These are phyloP conservation scores for Taxawa tesnikishii DNA, from an alignment of 2,329 filamentous ascomycete genomes.

Conservation along the genomic window DNA sequence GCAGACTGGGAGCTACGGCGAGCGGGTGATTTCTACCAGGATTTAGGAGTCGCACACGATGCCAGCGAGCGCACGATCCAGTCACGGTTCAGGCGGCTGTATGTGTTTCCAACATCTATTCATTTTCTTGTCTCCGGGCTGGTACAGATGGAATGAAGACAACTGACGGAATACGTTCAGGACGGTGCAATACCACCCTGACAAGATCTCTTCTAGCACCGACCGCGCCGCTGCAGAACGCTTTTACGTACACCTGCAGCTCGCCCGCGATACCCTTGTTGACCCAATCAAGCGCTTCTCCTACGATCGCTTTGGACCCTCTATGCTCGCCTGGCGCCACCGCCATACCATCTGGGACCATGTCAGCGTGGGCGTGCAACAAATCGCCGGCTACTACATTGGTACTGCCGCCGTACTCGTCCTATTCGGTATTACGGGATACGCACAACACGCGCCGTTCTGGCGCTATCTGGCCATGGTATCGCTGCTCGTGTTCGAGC, in stretches of 20 bases:
- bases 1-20: slow-evolving; percentile 68
- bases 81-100: slow-evolving; percentile 67
- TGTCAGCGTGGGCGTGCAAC: slow-evolving; percentile 52
- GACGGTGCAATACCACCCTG: slow-evolving; percentile 60
- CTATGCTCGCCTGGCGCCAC: slow-evolving; percentile 52
- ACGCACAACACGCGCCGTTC: slow-evolving; percentile 52
- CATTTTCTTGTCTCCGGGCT: not conserved
- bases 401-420: slow-evolving; percentile 47
- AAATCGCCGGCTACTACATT: slow-evolving; percentile 49
- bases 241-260: slow-evolving; percentile 73
- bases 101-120: slow-evolving; percentile 8
- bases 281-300: slow-evolving; percentile 69
- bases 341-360: slow-evolving; percentile 62
- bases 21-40: slow-evolving; percentile 64
- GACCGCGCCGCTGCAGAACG: slow-evolving; percentile 27
- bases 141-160: not conserved
- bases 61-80: slow-evolving; percentile 69
- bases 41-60: slow-evolving; percentile 56
- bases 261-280: slow-evolving; percentile 70
- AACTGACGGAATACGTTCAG: slow-evolving; percentile 7
- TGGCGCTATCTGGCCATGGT: slow-evolving; percentile 41
- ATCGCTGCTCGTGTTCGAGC: slow-evolving; percentile 43
- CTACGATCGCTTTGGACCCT: slow-evolving; percentile 79
- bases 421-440: slow-evolving; percentile 50
- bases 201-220: slow-evolving; percentile 50